Percentiles rank a stretch among this genome's conserved stretches.
Evolutionary conservation across 2,329 filamentous ascomycete genomes (phyloP).

Genomic region (Epichloe hybrida): DNA sequence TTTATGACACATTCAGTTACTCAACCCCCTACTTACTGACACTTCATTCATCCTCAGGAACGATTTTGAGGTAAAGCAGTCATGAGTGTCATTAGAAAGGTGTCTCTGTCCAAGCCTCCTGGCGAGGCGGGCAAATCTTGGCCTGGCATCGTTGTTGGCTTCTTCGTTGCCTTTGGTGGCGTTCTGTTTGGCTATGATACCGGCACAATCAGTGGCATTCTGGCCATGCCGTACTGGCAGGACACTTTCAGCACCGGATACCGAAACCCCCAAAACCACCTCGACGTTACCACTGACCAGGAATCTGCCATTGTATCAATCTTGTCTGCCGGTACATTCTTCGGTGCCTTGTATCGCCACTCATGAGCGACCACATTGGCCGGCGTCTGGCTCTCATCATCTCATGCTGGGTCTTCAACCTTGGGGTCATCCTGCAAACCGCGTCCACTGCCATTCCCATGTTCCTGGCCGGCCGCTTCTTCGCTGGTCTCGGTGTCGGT

Average conservation of each 20-base stretch:
- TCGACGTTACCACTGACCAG: constrained; percentile 36
- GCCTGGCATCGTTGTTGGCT: constrained; percentile 45
- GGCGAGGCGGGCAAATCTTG: constrained; percentile 43
- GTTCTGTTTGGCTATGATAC: constrained; percentile 47
- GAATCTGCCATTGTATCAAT: constrained; percentile 59
- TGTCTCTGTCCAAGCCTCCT: constrained; percentile 29
- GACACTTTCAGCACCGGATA: constrained; percentile 40
- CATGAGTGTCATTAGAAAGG: constrained; percentile 17
- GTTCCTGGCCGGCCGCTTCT: constrained; percentile 58
- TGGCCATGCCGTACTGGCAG: constrained; percentile 44
- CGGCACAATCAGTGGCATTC: constrained; percentile 43
- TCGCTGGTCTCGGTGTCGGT: constrained; percentile 62
- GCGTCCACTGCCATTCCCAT: constrained; percentile 45
- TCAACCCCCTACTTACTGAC: neutral
- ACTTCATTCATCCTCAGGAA: neutral
- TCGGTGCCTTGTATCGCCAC: constrained; percentile 52
- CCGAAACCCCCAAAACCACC: constrained; percentile 25
- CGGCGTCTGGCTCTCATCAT: constrained; percentile 50
- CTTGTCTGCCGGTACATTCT: constrained; percentile 64
- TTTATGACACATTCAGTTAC: neutral
- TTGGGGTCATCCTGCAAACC: constrained; percentile 56
- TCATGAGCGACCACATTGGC: constrained; percentile 51
- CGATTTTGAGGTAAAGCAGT: constrained; percentile 1
- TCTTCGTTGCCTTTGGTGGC: constrained; percentile 49
- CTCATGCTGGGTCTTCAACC: constrained; percentile 48